phyloP scores from a whole-genome alignment of 83 land plant species.

The Picea engelmannii region DNA sequence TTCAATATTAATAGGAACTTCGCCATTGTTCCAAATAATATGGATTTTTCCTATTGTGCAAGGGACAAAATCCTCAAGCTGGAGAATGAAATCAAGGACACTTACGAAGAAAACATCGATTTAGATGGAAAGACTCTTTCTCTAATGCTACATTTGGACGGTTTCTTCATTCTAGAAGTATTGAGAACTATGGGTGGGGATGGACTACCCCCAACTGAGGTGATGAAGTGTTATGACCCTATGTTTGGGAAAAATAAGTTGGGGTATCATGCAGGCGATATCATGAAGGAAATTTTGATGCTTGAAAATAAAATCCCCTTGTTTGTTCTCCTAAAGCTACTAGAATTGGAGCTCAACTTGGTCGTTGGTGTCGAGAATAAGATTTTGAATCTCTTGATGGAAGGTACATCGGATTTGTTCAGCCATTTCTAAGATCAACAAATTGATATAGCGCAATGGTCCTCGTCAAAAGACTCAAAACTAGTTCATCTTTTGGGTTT shows the following conservation, averaged over 20 bases:
- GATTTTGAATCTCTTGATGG: neutral
- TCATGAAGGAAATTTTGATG: neutral
- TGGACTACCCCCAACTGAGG: neutral
- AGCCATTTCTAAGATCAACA: neutral
- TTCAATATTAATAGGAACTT: too few species aligned
- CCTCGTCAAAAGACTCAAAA: too few species aligned
- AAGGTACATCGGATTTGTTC: neutral
- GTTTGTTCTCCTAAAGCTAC: neutral
- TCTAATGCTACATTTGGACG: neutral
- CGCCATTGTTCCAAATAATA: too few species aligned
- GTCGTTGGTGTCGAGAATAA: neutral
- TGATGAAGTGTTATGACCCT: neutral
- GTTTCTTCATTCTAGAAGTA: neutral
- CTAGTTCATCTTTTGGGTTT: neutral
- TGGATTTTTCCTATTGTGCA: neutral
- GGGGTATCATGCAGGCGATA: neutral
- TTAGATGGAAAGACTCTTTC: neutral
- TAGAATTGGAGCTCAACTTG: slow-evolving; percentile 13
- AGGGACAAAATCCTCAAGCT: neutral
- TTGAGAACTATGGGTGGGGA: neutral
- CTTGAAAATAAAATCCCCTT: slow-evolving; percentile 20
- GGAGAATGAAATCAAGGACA: neutral
- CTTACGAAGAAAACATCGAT: neutral
- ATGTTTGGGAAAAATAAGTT: neutral
- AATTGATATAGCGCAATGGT: too few species aligned